Evolutionary conservation across 495 filamentous ascomycete genomes (phyloP), one percentile per base, ranked within the genome.

Genomic region (Aspergillus nanangensis): DNA sequence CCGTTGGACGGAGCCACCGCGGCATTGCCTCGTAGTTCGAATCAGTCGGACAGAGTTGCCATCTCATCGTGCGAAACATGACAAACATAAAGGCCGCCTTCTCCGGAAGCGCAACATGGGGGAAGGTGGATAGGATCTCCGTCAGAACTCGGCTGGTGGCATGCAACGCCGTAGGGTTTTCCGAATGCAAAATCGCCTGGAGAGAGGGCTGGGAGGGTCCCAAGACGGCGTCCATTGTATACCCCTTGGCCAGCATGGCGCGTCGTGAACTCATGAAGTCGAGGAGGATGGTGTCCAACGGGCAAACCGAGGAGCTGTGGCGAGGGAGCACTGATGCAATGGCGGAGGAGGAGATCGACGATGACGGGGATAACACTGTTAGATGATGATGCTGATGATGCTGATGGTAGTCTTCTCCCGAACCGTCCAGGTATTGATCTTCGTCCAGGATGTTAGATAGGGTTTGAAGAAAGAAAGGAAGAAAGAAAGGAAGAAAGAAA

Each of bases 271-370:
- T 8, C 11, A 35, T 34, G 27, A 41, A 48, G 24, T 48, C 45
- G 5, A 48, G 32, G 9, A 48, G 38, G 20, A 48, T 48, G 29
- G 41, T 37, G 21, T 48, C 45, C 20, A 48, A 25, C n/a, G 45
- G 45, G 32, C 45, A 48, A 9, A 38, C 42, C 4, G 45, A 37
- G 5, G 37, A 9, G 4, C 4, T 41, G 27, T 48, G 45, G 11
- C 35, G 41, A 15, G 45, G 45, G 5, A 48, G 27, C 0, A 41
- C 27, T 0, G 37, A 40, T 10, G 45, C 45, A 21, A 48, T 41
- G 45, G 24, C 42, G 22, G 25, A 21, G 13, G 18, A 13, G 9
- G 18, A 19, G 17, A 22, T 23, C 7, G 34, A 9, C 18, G n/a
- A 36, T 17, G 43, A 8, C 14, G 43, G 29, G 21, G 21, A 21